Conservation (phyloP, 2,329 filamentous ascomycete species). For the Chaetomiaceae sp. region DNA sequence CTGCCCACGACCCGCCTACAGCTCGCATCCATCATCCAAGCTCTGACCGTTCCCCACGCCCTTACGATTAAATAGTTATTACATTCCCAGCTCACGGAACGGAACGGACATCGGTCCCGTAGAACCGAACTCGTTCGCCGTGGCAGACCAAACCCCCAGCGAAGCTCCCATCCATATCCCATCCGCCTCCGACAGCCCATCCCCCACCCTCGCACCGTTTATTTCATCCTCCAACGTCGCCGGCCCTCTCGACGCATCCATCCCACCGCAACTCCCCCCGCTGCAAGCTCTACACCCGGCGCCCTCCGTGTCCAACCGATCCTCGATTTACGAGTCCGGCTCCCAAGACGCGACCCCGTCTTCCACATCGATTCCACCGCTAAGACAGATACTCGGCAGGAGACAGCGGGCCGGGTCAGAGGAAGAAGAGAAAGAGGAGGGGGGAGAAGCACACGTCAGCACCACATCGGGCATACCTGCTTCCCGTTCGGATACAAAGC, state of each 20-base stretch:
- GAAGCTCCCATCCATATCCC: slow-evolving; percentile 49
- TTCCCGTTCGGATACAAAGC: slow-evolving; percentile 35
- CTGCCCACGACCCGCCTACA: slow-evolving; percentile 8
- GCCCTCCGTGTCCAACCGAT: slow-evolving; percentile 11
- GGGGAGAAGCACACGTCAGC: slow-evolving; percentile 31
- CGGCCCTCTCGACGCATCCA: slow-evolving; percentile 37
- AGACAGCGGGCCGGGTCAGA: slow-evolving; percentile 46
- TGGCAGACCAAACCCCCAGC: slow-evolving; percentile 63
- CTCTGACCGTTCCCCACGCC: neutral
- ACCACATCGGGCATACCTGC: slow-evolving; percentile 14
- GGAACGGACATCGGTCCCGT: slow-evolving; percentile 33
- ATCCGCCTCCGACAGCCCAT: slow-evolving; percentile 64
- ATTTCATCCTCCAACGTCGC: slow-evolving; percentile 46
- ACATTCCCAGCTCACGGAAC: too few relatives aligned
- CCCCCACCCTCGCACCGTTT: slow-evolving; percentile 49
- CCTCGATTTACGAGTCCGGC: slow-evolving; percentile 15
- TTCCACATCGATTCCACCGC: slow-evolving; percentile 12
- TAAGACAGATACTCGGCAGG: slow-evolving; percentile 48
- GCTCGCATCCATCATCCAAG: neutral
- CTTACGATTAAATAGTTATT: neutral
- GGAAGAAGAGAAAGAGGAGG: slow-evolving; percentile 36
- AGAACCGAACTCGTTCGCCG: slow-evolving; percentile 53
- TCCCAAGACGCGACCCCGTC: slow-evolving; percentile 23
- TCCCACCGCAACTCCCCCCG: slow-evolving; percentile 19
- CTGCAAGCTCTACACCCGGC: slow-evolving; percentile 22